Base-by-base conservation (phyloP, 805 yeast genomes). In the Komagataella populi region DNA sequence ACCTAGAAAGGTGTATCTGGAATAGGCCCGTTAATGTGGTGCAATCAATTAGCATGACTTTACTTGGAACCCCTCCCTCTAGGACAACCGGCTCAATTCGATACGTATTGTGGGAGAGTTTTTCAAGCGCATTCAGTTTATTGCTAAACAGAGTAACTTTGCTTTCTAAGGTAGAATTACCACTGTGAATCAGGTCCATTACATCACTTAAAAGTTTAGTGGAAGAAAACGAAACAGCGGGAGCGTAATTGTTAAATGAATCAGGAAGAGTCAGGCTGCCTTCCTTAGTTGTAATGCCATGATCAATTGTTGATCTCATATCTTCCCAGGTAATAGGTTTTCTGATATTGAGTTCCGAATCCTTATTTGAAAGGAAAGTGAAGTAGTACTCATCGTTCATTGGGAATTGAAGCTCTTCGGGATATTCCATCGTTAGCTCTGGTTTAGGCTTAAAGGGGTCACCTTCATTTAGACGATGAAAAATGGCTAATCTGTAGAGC, bases 401-500 rank as follows among this genome's bases (percentile, higher is more conserved):
- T 8, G 76, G 76, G 18, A 71, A 50, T 23, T 70, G 68, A 50
- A 71, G 30, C 16, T 60, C 57, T 3, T 51, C 52, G 3, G 71
- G 69, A 50, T 69, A 64, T 20, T 55, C 54, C 46, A 70, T 52
- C 30, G 60, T 20, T 16, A 54, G 51, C 6, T 54, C 54, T 10
- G 59, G 50, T 5, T 53, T 30, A 24, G 51, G 49, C 5, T 54
- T 52, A 52, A 63, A 70, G n/a, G 74, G 73, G 49, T 58, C 59
- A 1, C 72, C 73, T 54, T 63, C 57, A 55, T 63, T 62, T 23
- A 67, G 51, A 53, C 73, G 60, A 23, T 67, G 52, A 51, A 61
- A 66, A 10, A 62, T 63, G 50, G 65, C 63, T 49, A 65, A 55
- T 52, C 64, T 66, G 69, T 69, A 72, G 6, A 65, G 60, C 4